Evolutionary conservation across 192 early-diverging fungal genomes (phyloP).

Genomic region (Backusella parvicylindrica): DNA sequence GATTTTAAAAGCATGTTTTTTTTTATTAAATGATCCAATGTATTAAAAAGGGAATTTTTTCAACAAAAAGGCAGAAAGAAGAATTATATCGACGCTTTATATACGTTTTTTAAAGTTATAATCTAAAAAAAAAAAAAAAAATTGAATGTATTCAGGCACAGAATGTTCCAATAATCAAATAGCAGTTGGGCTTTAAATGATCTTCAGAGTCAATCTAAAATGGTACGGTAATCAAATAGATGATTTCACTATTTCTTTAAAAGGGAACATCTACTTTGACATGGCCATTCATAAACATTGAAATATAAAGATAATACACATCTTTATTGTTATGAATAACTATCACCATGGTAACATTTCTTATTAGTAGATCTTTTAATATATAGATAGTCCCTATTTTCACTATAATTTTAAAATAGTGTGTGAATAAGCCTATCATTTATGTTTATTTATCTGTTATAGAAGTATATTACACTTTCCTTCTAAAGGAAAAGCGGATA

Average conservation of each 20-base stretch:
- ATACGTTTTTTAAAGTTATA: background rate
- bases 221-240: background rate
- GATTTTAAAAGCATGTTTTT: constrained; percentile 4
- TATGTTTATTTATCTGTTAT: background rate
- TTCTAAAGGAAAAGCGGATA: background rate
- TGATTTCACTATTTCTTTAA: background rate
- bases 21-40: background rate
- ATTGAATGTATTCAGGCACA: background rate
- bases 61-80: background rate
- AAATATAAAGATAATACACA: no score
- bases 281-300: background rate
- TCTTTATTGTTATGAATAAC: no score
- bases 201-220: background rate
- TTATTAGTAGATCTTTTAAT: no score
- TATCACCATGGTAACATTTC: no score
- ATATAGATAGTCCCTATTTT: background rate
- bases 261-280: background rate
- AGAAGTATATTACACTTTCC: background rate
- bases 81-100: background rate
- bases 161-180: background rate
- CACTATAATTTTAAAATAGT: background rate
- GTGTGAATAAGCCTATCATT: background rate
- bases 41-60: background rate
- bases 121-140: background rate
- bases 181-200: background rate